Base-by-base conservation (phyloP, 371 early-diverging fungal species). In the Syncephalastrum sp. region DNA sequence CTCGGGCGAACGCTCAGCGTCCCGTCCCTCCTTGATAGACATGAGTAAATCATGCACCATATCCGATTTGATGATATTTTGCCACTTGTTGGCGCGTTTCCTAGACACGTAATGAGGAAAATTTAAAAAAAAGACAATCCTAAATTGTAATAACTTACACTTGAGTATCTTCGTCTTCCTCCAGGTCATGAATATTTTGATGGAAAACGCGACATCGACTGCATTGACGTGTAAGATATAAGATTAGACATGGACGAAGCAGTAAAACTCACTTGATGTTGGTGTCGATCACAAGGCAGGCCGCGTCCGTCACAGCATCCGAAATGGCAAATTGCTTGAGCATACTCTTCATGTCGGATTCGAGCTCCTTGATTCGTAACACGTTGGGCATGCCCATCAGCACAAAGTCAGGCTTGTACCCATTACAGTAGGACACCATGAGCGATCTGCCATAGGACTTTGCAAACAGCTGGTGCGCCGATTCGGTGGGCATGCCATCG, bases 391-490 rank as follows among this genome's bases (percentile, higher is more conserved):
- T 67, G 6, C 87, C 87, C 76, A 83, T 77, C 29, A 86, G 55
- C 4, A 82, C 84, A 63, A 84, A 84, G 49, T 83, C 85, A 3
- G 87, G 74, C 63, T 81, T 79, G 55, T 83, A 86, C 1, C 66
- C 67, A 14, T 79, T 75, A 53, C 79, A 79, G 42, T 81, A 84
- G 8, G 79, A 72, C 24, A 72, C 84, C 85, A 86, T 82, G 45
- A 86, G 61, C 8, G 87, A 86, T 46, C 87, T 75, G 7, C 85
- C 87, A 53, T 83, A 86, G 7, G 84, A 84, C 62, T 84, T 84
- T 24, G 82, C 75, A 60, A 73, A 86, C 14, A 86, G 53, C 16
- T 71, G 63, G 64, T 83, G 75, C 23, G 77, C 75, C n/a, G 76
- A 59, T 42, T 61, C 59, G n/a, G 65, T 56, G 3, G 66, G 57